Conservation (phyloP, 2,329 filamentous ascomycete species). For the Ramularia endophylla region DNA sequence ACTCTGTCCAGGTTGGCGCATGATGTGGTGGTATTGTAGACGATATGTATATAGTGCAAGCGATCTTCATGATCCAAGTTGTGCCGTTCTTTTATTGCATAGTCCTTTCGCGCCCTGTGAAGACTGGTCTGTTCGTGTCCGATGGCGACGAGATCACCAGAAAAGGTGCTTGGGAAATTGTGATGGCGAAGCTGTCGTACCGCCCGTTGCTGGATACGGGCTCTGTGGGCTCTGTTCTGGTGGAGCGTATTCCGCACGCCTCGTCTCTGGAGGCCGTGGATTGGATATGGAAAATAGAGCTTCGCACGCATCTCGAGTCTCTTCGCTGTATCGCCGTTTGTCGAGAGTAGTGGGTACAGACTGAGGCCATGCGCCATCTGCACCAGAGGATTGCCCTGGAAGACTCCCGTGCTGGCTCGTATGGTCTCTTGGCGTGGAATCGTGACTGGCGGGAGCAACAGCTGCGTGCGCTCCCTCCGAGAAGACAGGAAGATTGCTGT, state of each 20-base stretch:
- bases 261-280: constrained; percentile 4
- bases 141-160: constrained; percentile 12
- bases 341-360: background rate
- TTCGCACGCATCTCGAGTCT: constrained; percentile 18
- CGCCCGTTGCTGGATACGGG: too few relatives aligned
- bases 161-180: constrained; percentile 19
- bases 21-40: background rate
- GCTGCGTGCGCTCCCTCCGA: too few relatives aligned
- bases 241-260: too few relatives aligned
- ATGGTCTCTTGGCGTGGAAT: background rate
- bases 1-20: constrained; percentile 9
- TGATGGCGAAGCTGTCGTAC: background rate
- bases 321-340: constrained; percentile 18
- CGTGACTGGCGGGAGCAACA: too few relatives aligned
- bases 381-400: background rate
- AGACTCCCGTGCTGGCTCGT: background rate
- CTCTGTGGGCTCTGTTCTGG: too few relatives aligned
- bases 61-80: too few relatives aligned
- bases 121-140: too few relatives aligned
- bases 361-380: constrained; percentile 6
- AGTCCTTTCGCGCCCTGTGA: too few relatives aligned
- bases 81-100: too few relatives aligned
- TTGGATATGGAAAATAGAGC: constrained; percentile 19
- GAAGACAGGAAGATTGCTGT: too few relatives aligned
- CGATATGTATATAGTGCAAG: too few relatives aligned